A percentile compares a stretch with the other conserved stretches of the same genome.
These are phyloP conservation scores for Narthecium ossifragum DNA, from an alignment of 106 monocot genomes.

Conservation along the genomic window DNA sequence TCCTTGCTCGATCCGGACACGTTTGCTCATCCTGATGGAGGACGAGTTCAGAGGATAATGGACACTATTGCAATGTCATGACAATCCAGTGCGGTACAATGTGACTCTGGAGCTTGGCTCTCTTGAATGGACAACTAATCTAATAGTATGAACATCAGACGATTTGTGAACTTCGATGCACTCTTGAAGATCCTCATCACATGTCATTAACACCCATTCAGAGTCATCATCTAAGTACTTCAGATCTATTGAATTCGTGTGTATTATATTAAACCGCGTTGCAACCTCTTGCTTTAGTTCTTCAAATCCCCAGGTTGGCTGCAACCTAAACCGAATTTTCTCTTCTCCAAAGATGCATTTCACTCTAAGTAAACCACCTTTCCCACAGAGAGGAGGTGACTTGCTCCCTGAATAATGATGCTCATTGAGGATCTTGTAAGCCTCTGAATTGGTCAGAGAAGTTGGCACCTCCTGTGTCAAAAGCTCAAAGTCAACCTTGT, in stretches of 20 bases:
- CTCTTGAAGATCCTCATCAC: slow-evolving; percentile 65
- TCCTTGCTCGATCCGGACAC: too few species aligned
- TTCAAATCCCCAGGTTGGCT: slow-evolving; percentile 43
- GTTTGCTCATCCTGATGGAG: too few species aligned
- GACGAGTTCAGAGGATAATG: too few species aligned
- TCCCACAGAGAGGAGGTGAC: background rate
- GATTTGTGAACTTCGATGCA: slow-evolving; percentile 58
- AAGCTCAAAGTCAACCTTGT: slow-evolving; percentile 7
- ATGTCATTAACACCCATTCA: slow-evolving; percentile 79
- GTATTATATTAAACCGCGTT: slow-evolving; percentile 34
- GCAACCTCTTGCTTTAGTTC: slow-evolving; percentile 52
- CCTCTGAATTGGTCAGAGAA: slow-evolving; percentile 9
- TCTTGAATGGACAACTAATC: slow-evolving; percentile 28
- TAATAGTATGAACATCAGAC: slow-evolving; percentile 33
- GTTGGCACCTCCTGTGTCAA: slow-evolving; percentile 12
- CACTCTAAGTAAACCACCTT: slow-evolving; percentile 22
- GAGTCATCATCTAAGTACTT: slow-evolving; percentile 84
- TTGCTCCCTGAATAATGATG: slow-evolving; percentile 1
- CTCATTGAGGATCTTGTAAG: slow-evolving; percentile 6
- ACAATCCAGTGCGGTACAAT: background rate
- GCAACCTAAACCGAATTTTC: slow-evolving; percentile 51
- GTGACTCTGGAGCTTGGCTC: background rate
- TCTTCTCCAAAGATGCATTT: slow-evolving; percentile 68
- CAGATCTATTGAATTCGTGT: slow-evolving; percentile 27
- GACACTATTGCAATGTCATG: background rate